Evolutionary conservation across 78 protist species (phyloP).

Genomic region (Cyanophora paradoxa): DNA sequence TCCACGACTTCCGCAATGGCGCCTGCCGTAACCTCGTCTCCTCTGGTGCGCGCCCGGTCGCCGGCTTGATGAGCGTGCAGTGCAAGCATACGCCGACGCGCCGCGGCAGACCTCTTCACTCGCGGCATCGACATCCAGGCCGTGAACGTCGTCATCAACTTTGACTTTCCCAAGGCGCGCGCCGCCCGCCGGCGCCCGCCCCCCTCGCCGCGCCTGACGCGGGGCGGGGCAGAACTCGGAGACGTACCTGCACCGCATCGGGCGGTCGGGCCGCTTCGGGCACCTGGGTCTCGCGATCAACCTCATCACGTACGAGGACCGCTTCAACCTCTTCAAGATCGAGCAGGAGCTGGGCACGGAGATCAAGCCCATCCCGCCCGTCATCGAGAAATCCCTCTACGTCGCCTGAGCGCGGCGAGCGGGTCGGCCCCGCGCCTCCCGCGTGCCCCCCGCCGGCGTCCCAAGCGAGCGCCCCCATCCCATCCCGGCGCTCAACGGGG

Average conservation of each 20-base stretch:
- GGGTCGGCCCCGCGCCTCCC: too few species aligned
- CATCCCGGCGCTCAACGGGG: too few species aligned
- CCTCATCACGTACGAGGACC: conserved; percentile 92
- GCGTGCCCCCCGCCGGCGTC: too few species aligned
- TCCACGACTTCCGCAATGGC: conserved; percentile 96
- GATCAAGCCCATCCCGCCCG: conserved; percentile 92
- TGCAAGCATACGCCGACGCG: too few species aligned
- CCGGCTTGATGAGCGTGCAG: too few species aligned
- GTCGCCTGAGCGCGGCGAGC: conserved; percentile 6
- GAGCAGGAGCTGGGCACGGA: conserved; percentile 95
- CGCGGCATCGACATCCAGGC: conserved; percentile 91
- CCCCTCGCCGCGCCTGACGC: too few species aligned
- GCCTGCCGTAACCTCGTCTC: conserved; percentile 93
- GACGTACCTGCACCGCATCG: conserved; percentile 97
- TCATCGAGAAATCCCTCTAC: conserved; percentile 40
- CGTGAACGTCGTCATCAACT: conserved; percentile 99
- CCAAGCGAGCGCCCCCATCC: too few species aligned
- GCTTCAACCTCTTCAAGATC: conserved; percentile 80
- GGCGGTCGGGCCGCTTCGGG: conserved; percentile 97
- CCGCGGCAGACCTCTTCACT: conserved; percentile 32
- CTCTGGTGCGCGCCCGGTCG: too few species aligned
- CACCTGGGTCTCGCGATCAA: conserved; percentile 98
- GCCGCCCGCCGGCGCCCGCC: too few species aligned
- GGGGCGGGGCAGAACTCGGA: too few species aligned
- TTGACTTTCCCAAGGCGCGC: conserved; percentile 96